Evolutionary conservation across 73 alveolate genomes (phyloP).

Genomic region (Tetrahymena malaccensis): DNA sequence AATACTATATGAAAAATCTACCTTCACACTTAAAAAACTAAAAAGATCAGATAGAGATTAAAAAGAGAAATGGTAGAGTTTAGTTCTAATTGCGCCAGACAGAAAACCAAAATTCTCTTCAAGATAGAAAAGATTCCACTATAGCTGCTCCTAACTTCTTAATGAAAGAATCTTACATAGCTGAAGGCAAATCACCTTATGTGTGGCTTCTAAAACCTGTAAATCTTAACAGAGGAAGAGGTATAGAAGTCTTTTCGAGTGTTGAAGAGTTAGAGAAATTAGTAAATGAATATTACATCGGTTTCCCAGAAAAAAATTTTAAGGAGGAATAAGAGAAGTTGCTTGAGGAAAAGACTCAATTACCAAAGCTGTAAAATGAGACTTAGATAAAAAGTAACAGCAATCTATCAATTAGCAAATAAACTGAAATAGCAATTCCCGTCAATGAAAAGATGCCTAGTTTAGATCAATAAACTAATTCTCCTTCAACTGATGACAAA

Average conservation of each 20-base stretch:
- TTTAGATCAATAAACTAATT: background rate
- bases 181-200: conserved; percentile 11
- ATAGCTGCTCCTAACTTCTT: background rate
- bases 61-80: background rate
- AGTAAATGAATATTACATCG: conserved; percentile 43
- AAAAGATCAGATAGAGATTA: background rate
- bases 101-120: background rate
- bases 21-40: background rate
- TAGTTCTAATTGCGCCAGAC: background rate
- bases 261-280: conserved; percentile 43
- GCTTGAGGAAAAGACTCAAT: background rate
- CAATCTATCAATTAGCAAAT: background rate
- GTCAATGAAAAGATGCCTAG: background rate
- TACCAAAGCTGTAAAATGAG: background rate
- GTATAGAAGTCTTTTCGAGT: conserved; percentile 56
- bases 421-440: background rate
- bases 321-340: background rate
- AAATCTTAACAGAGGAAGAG: conserved; percentile 74
- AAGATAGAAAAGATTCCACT: background rate
- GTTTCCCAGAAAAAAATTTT: conserved; percentile 18
- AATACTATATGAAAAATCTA: background rate
- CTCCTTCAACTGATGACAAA: background rate
- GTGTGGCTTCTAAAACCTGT: conserved; percentile 79
- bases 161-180: background rate
- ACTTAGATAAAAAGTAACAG: background rate